These are phyloP conservation scores for Cafeteria roenbergensis DNA, from an alignment of 108 stramenopile genomes.

Conservation along the genomic window DNA sequence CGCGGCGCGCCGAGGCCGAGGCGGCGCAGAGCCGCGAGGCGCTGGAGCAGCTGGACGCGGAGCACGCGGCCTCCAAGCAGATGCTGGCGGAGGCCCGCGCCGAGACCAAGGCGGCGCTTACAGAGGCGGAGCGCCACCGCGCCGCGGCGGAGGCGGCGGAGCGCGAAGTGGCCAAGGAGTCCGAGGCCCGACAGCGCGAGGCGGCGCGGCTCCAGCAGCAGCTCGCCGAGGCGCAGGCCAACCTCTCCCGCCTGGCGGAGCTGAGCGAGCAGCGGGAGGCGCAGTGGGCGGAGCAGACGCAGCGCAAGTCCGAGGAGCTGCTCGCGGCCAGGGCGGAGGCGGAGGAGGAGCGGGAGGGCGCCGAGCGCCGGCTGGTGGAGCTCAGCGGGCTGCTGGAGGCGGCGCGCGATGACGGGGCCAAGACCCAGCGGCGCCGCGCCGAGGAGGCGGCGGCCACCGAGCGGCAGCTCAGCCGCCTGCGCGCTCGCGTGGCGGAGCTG, in stretches of 20 bases:
- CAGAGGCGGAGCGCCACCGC: not conserved
- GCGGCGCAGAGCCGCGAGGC: no score
- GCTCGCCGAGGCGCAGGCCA: not conserved
- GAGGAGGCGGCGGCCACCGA: not conserved
- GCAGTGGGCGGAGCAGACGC: not conserved
- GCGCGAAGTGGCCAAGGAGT: not conserved
- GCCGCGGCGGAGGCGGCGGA: not conserved
- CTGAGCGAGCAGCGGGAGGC: not conserved
- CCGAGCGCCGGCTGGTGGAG: not conserved
- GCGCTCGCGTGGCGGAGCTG: not conserved
- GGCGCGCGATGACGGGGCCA: not conserved
- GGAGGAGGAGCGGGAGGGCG: not conserved
- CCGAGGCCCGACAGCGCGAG: not conserved
- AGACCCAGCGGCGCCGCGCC: not conserved
- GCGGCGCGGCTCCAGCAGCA: not conserved
- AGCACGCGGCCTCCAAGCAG: not conserved
- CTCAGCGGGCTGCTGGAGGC: not conserved
- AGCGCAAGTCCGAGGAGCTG: not conserved
- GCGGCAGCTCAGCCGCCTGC: not conserved
- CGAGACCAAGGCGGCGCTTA: not conserved
- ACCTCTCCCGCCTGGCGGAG: not conserved
- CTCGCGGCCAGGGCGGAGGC: not conserved
- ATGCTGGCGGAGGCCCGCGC: not conserved
- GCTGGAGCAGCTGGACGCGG: not conserved
- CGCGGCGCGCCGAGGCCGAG: not conserved